Evolutionary conservation across 2,329 filamentous ascomycete genomes (phyloP).

Genomic region (Cryphonectria radicalis): DNA sequence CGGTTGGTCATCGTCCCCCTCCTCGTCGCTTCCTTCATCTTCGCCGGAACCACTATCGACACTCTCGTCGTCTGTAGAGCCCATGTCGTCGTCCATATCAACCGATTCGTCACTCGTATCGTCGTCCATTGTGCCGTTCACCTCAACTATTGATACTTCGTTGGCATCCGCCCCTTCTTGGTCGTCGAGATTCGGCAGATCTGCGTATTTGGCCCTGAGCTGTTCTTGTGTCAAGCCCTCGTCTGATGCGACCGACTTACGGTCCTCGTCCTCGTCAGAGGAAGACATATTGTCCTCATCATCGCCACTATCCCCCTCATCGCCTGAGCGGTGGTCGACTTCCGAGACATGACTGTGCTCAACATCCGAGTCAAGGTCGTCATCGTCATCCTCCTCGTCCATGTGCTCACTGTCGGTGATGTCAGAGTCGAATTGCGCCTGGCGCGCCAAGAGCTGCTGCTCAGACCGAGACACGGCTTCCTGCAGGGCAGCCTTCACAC

Average conservation of each 20-base stretch:
- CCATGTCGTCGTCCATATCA: slow-evolving; percentile 70
- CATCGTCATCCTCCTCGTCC: slow-evolving; percentile 43
- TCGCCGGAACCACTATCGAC: slow-evolving; percentile 46
- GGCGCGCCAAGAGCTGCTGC: slow-evolving; percentile 67
- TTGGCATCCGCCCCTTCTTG: slow-evolving; percentile 36
- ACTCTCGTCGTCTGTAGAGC: slow-evolving; percentile 59
- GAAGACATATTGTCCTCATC: slow-evolving; percentile 66
- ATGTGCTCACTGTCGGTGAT: slow-evolving; percentile 47
- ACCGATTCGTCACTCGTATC: slow-evolving; percentile 68
- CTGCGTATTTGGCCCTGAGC: slow-evolving; percentile 69
- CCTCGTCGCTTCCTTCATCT: slow-evolving; percentile 44
- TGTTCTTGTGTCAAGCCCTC: slow-evolving; percentile 72
- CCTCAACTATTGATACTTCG: slow-evolving; percentile 29
- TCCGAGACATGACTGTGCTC: slow-evolving; percentile 35
- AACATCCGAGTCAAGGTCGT: slow-evolving; percentile 46
- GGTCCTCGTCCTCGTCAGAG: slow-evolving; percentile 64
- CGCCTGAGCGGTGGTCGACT: slow-evolving; percentile 43
- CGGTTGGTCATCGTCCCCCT: slow-evolving; percentile 46
- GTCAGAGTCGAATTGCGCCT: slow-evolving; percentile 58
- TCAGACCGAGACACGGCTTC: slow-evolving; percentile 75
- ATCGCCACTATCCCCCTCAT: slow-evolving; percentile 36
- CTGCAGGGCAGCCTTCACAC: slow-evolving; percentile 70
- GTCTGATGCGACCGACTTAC: slow-evolving; percentile 57
- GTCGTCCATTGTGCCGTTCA: slow-evolving; percentile 41
- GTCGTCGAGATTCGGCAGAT: slow-evolving; percentile 56